phyloP scores from a whole-genome alignment of 768 basidiomycete species.

The Tulasnella sp. region DNA sequence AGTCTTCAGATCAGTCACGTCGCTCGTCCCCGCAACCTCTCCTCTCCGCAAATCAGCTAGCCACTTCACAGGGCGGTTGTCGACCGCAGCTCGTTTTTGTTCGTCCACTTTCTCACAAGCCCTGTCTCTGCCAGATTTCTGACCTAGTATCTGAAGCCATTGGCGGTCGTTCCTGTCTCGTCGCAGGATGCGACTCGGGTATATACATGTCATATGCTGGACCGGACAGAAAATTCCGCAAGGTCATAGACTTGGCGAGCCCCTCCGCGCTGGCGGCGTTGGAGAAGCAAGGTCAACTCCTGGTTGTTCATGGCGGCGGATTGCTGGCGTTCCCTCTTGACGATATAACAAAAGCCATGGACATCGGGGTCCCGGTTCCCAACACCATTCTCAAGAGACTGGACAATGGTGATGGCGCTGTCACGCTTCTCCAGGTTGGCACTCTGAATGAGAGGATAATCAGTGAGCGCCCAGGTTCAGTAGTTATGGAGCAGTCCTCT shows the following conservation, averaged over 20 bases:
- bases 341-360: slow-evolving; percentile 62
- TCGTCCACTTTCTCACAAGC: slow-evolving; percentile 39
- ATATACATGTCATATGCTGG: slow-evolving; percentile 64
- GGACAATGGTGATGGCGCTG: slow-evolving; percentile 55
- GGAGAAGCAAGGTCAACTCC: slow-evolving; percentile 63
- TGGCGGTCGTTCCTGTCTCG: slow-evolving; percentile 60
- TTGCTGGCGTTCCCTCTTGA: slow-evolving; percentile 73
- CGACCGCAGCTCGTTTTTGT: slow-evolving; percentile 68
- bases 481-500: background rate
- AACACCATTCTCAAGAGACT: slow-evolving; percentile 66
- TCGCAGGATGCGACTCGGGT: slow-evolving; percentile 67
- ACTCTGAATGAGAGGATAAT: slow-evolving; percentile 58
- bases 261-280: slow-evolving; percentile 62
- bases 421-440: slow-evolving; percentile 66
- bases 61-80: slow-evolving; percentile 61
- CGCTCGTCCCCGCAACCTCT: slow-evolving; percentile 43
- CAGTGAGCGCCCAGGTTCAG: slow-evolving; percentile 48
- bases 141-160: slow-evolving; percentile 46
- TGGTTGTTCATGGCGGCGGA: slow-evolving; percentile 63
- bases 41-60: slow-evolving; percentile 37
- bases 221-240: slow-evolving; percentile 51
- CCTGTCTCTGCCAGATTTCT: background rate
- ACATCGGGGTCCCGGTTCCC: slow-evolving; percentile 54
- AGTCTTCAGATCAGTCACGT: slow-evolving; percentile 58
- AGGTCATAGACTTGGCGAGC: slow-evolving; percentile 55